Base-by-base conservation (phyloP, 768 basidiomycete species). In the Hemileccinum impolitum region DNA sequence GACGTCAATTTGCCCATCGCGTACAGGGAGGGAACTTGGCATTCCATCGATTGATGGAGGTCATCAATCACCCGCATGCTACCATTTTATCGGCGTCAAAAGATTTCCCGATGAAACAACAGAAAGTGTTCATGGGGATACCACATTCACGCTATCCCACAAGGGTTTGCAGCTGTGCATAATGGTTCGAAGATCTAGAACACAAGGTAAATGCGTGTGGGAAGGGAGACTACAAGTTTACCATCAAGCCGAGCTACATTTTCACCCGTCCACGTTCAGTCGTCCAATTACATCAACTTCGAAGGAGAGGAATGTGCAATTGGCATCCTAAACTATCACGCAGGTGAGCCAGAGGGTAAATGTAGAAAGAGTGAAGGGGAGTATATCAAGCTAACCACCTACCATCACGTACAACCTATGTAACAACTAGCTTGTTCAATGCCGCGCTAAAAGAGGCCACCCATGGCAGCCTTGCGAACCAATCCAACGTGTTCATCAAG, bases 1-100 rank as follows among this genome's bases (percentile, higher is more conserved):
- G 55, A 64, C n/a, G 51, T 64, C 36, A 56, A 49, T 32, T 21
- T 54, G 23, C 9, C 55, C 1, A 57, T 57, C 39, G 45, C 55
- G 5, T 57, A 57, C 2, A 50, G 55, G 37, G 55, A 57, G 14
- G 55, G 50, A 13, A 45, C 47, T 21, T 58, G 57, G 64, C 64
- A 9, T 64, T 66, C 38, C 44, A 60, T 45, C 48, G 64, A 19
- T 42, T 64, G 39, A 60, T 62, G 60, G 54, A 59, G 39, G 43
- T 59, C 36, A 61, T 61, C 37, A 39, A 3, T 56, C 57, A 1
- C 61, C 60, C 12, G 48, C 40, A 4, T 53, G 61, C 34, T 62
- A 60, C 32, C 56, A 47, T 15, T 26, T 47, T 31, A 53, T 50
- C 39, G 4, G 39, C 12, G 41, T 34, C 30, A 41, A 28, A 1